Conservation (phyloP, 2,329 filamentous ascomycete species). For the Parafenestella ontariensis region DNA sequence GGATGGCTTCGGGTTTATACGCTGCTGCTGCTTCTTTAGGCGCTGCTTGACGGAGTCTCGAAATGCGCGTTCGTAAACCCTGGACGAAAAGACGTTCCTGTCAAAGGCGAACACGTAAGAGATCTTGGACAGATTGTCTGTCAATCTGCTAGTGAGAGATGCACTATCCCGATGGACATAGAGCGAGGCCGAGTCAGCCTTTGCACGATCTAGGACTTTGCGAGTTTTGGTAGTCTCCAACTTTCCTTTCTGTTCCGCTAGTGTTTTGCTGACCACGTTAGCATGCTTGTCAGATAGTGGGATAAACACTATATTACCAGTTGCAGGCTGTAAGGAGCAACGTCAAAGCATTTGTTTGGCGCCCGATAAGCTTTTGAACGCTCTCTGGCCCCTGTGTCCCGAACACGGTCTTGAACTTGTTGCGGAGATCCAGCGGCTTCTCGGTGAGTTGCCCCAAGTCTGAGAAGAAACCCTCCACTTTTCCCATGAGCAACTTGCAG, state of each 20-base stretch:
- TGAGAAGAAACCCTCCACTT: conserved; percentile 12
- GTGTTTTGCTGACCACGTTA: no score
- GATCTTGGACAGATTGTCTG: conserved; percentile 18
- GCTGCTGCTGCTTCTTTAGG: neutral
- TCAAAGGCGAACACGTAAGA: conserved; percentile 22
- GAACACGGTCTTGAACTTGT: conserved; percentile 17
- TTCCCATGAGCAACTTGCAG: conserved; percentile 13
- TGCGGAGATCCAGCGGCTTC: conserved; percentile 1
- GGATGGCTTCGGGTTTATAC: no score
- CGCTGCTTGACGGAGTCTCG: conserved; percentile 3
- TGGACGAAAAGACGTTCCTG: conserved; percentile 13
- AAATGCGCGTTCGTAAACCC: conserved; percentile 9
- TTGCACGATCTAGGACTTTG: conserved; percentile 4
- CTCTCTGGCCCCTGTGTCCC: conserved; percentile 4
- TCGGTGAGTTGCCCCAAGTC: conserved; percentile 1
- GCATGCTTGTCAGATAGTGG: no score
- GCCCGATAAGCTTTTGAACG: conserved; percentile 18
- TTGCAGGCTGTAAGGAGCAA: conserved; percentile 26
- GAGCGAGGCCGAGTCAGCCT: conserved; percentile 15
- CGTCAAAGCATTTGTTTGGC: conserved; percentile 19
- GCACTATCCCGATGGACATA: conserved; percentile 9
- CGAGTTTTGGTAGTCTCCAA: conserved; percentile 7
- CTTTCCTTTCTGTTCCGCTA: no score
- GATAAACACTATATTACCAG: conserved; percentile 16
- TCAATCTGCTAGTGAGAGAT: conserved; percentile 8